Evolutionary conservation across 495 filamentous ascomycete genomes (phyloP).

Genomic region (Penicillium bialowiezense): DNA sequence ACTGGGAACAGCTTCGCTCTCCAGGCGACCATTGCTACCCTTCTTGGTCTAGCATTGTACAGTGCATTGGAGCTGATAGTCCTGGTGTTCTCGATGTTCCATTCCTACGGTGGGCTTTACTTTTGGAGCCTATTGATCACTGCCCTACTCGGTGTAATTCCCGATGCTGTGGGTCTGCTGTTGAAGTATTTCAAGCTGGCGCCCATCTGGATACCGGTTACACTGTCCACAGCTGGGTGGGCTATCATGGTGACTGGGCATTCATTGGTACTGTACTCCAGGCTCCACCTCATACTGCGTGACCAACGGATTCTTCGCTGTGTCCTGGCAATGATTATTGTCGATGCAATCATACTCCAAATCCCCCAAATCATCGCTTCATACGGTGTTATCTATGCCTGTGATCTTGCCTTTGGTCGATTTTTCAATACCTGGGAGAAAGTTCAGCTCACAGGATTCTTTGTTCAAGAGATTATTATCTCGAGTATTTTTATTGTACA

Average conservation of each 20-base stretch:
- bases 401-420: constrained; percentile 18
- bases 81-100: constrained; percentile 41
- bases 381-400: constrained; percentile 30
- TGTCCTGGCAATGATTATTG: constrained; percentile 51
- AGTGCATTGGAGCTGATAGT: constrained; percentile 35
- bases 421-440: constrained; percentile 37
- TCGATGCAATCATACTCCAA: constrained; percentile 45
- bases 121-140: constrained; percentile 29
- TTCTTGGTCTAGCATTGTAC: constrained; percentile 14
- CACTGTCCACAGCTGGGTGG: constrained; percentile 48
- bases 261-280: constrained; percentile 57
- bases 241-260: constrained; percentile 55
- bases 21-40: constrained; percentile 14
- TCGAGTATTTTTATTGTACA: constrained; percentile 42
- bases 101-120: constrained; percentile 19
- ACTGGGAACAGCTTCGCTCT: constrained; percentile 23
- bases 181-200: constrained; percentile 48
- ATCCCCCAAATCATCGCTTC: constrained; percentile 44
- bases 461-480: constrained; percentile 43
- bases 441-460: constrained; percentile 39
- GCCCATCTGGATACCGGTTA: constrained; percentile 27
- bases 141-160: constrained; percentile 44
- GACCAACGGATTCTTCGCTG: constrained; percentile 33
- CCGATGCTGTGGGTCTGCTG: constrained; percentile 50
- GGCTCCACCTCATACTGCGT: constrained; percentile 52